Evolutionary conservation across 2,329 filamentous ascomycete species (phyloP).

Genomic region (Plenodomus lindquistii): DNA sequence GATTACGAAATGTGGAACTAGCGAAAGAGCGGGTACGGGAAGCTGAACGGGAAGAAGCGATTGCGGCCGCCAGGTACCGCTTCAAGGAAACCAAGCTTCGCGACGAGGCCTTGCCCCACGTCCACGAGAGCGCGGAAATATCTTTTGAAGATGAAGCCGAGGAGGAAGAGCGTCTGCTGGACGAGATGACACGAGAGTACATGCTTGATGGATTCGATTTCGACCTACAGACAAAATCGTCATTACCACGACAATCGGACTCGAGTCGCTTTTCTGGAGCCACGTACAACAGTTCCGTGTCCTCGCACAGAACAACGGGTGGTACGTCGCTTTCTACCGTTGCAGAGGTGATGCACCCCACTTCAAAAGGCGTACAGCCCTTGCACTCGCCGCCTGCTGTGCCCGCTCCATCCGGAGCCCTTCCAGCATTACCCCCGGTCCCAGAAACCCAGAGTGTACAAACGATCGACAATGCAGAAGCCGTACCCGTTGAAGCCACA

Average conservation of each 20-base stretch:
- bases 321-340: constrained; percentile 73
- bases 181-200: constrained; percentile 86
- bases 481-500: constrained; percentile 32
- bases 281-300: constrained; percentile 80
- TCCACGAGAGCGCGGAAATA: constrained; percentile 43
- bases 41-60: constrained; percentile 70
- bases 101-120: constrained; percentile 51
- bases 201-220: constrained; percentile 82
- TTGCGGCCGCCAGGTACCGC: constrained; percentile 63
- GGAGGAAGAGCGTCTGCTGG: constrained; percentile 62
- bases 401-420: constrained; percentile 35
- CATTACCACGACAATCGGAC: constrained; percentile 76
- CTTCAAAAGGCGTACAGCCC: constrained; percentile 37
- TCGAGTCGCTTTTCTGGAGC: constrained; percentile 77
- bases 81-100: constrained; percentile 55
- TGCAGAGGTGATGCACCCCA: constrained; percentile 61
- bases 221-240: constrained; percentile 67
- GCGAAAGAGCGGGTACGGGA: constrained; percentile 76
- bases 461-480: constrained; percentile 28
- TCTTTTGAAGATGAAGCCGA: constrained; percentile 47
- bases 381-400: constrained; percentile 33
- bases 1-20: constrained; percentile 66
- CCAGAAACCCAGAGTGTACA: constrained; percentile 34
- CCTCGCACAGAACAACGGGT: constrained; percentile 71
- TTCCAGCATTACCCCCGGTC: constrained; percentile 35